These are phyloP conservation scores for Colletotrichum cordylinicola DNA, from an alignment of 2,329 filamentous ascomycete species.

Conservation along the genomic window DNA sequence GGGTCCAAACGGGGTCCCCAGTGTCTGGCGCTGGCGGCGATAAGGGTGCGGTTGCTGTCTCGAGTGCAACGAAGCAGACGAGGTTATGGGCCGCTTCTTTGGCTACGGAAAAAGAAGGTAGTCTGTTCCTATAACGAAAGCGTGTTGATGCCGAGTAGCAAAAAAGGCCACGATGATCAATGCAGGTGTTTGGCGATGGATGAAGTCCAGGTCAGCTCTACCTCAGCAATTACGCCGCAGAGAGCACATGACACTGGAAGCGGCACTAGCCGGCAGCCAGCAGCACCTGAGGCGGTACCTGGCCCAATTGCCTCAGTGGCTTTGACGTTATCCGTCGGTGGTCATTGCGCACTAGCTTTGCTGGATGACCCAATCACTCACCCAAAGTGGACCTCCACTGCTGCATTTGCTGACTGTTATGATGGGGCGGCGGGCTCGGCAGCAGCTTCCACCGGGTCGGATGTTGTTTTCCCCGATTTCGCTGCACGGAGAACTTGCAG, in stretches of 20 bases:
- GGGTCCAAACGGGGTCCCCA: constrained; percentile 14
- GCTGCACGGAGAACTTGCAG: background rate
- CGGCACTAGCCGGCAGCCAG: constrained; percentile 6
- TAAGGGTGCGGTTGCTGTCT: background rate
- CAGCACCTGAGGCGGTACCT: background rate
- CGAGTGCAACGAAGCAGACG: background rate
- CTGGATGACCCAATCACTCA: constrained; percentile 3
- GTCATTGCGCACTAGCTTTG: constrained; percentile 7
- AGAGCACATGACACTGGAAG: constrained; percentile 21
- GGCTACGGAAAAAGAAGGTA: background rate
- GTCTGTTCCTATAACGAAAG: background rate
- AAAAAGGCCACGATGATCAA: background rate
- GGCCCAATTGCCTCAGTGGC: constrained; percentile 4
- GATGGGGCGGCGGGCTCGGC: background rate
- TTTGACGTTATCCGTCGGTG: constrained; percentile 19
- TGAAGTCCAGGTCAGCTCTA: background rate
- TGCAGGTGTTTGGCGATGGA: background rate
- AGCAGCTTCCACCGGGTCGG: background rate
- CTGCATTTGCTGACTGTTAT: background rate
- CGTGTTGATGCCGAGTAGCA: background rate
- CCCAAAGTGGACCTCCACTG: background rate
- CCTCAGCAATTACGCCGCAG: background rate
- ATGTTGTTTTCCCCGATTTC: no score
- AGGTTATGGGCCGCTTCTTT: background rate
- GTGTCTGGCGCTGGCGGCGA: background rate